Percentiles rank a stretch among this genome's conserved stretches.
phyloP scores from a whole-genome alignment of 2,329 filamentous ascomycete genomes.

The Trichophyton mentagrophytes region DNA sequence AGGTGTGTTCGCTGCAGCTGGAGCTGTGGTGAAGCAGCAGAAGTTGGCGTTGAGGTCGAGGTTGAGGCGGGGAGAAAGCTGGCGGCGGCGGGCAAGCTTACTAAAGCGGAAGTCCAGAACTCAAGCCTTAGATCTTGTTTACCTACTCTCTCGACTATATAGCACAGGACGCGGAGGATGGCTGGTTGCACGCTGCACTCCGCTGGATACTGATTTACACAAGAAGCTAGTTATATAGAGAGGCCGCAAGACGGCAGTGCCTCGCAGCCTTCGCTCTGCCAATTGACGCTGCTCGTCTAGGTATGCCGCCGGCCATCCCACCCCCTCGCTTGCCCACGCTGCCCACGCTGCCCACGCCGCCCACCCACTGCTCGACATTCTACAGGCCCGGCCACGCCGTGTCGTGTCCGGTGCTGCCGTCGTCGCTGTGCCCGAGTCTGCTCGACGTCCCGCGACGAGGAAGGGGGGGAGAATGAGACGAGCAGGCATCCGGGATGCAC shows the following conservation, averaged over 20 bases:
- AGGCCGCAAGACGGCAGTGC: neutral
- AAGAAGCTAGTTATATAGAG: neutral
- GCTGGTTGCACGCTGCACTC: no score
- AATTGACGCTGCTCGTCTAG: neutral
- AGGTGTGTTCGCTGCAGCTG: neutral
- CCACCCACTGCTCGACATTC: no score
- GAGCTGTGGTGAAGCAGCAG: slow-evolving; percentile 16
- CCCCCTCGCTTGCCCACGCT: neutral
- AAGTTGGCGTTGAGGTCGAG: neutral
- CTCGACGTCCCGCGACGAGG: neutral
- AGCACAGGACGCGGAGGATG: no score
- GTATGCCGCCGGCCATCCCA: neutral
- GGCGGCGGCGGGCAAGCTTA: neutral
- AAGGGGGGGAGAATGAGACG: neutral
- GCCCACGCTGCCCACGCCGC: neutral
- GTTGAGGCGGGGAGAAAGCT: neutral
- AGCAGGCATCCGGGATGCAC: neutral
- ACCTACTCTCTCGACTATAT: no score
- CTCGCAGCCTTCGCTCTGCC: neutral
- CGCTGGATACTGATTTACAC: no score
- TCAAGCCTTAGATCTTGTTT: neutral
- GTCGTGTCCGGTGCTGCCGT: neutral
- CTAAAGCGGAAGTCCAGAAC: neutral
- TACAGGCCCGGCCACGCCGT: no score
- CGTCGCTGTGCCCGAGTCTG: neutral